Evolutionary conservation across 2,329 filamentous ascomycete genomes (phyloP), one percentile per base, ranked within the genome.

Genomic region (Pseudogymnoascus sp.): DNA sequence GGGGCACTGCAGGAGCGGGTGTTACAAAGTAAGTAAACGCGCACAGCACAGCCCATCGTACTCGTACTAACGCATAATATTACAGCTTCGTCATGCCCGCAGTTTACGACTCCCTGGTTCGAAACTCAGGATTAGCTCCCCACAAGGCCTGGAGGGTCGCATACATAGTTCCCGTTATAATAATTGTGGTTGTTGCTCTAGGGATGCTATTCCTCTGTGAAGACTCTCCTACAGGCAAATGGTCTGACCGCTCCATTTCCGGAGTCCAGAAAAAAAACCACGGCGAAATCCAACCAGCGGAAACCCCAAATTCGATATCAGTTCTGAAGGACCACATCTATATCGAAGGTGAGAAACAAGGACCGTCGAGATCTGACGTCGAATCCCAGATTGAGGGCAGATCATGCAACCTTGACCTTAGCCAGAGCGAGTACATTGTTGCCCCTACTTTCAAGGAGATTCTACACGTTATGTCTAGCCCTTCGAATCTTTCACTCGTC

Each of bases 1-100:
- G 89, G 78, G 91, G 91, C 61, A 96, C 95, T 69, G 84, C 90
- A 21, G 91, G 91, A 64, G 91, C 91, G 66, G 91, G 91, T 63
- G 88, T 96, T 68, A 96, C 91, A 3, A 36, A 36, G 35, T 36
- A 36, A 36, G 35, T n/a, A 36, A 36, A 36, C 35, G n/a, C 13
- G 35, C 35, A 36, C 35, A 36, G 13, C 35, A 36, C 13, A 36
- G 35, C 15, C 13, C 4, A 36, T 4, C 13, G 35, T 6, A 36
- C 35, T 36, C 35, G 15, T 36, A n/a, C 35, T 36, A 36, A 36
- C 35, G 35, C 13, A 36, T 36, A 36, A 36, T 36, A 36, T n/a
- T 36, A 36, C 35, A 36, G 35, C 15, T 36, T 36, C 75, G 84
- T 93, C 69, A 96, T 96, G 91, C 92, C 92, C 1, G 90, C 90